Conservation (phyloP, 106 monocot species). For the Posidonia australis region DNA sequence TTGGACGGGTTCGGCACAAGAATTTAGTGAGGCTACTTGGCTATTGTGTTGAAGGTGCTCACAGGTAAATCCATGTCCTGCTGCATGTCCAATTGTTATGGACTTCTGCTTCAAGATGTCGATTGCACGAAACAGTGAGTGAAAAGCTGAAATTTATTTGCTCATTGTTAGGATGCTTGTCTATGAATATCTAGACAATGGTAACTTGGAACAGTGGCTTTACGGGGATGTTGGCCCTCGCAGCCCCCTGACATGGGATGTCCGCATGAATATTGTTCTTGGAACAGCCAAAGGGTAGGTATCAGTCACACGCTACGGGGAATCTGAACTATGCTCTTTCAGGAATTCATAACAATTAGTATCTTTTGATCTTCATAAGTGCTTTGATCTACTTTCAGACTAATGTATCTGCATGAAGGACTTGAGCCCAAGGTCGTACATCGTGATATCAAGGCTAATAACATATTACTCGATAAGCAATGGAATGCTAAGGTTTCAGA, state of each 20-base stretch:
- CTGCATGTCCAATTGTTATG: not conserved
- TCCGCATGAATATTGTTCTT: conserved; percentile 64
- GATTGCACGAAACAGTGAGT: not conserved
- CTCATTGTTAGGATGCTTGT: conserved; percentile 61
- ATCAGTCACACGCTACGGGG: not conserved
- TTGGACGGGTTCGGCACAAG: conserved; percentile 76
- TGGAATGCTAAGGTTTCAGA: conserved; percentile 30
- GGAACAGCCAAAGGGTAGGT: conserved; percentile 83
- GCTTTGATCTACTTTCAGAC: conserved; percentile 3
- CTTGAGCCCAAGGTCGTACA: conserved; percentile 29
- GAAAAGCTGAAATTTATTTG: not conserved
- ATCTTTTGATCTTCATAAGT: not conserved
- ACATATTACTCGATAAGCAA: conserved; percentile 23
- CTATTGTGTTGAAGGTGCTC: conserved; percentile 73
- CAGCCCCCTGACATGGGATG: conserved; percentile 78
- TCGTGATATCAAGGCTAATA: conserved; percentile 22
- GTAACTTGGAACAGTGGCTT: conserved; percentile 92
- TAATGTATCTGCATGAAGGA: conserved; percentile 24
- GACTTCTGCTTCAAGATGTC: not conserved
- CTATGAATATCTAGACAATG: conserved; percentile 88
- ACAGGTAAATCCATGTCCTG: conserved; percentile 27
- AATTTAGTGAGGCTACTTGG: conserved; percentile 67
- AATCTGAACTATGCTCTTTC: not conserved
- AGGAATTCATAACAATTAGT: not conserved
- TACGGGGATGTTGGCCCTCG: conserved; percentile 66